Evolutionary conservation across 192 early-diverging fungal genomes (phyloP), one percentile per base, ranked within the genome.

Genomic region (Coemansia furcata): DNA sequence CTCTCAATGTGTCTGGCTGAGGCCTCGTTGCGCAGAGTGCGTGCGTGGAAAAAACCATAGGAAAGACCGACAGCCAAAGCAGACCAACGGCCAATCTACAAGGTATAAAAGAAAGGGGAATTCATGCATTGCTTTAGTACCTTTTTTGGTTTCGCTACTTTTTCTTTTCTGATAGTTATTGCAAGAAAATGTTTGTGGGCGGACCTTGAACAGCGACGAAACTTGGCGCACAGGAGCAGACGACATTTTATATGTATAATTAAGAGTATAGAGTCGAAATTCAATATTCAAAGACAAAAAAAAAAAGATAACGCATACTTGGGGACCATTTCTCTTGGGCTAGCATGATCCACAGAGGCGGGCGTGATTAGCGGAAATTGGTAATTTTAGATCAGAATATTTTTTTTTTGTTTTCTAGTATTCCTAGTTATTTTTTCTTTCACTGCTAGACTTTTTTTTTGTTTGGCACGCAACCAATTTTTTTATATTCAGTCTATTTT

Each of bases 161-260:
- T 35, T 21, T 17, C 6, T 29, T 23, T 39, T 10, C 15, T 42
- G 9, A 33, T 33, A 3, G 35, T 60, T 1, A 15, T 10, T 60
- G 12, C 36, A 21, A 36, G 37, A 47, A 21, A 47, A 47, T 47
- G 9, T 6, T 21, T 9, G 5, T 17, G 46, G 39, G 9, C 47
- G 58, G 72, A 83, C 80, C 80, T 83, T 83, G 76, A 78, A 83
- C 11, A 83, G 76, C 60, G 80, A 83, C 66, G 80, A 78, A 75
- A 83, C 76, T 69, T 83, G 69, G 64, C 80, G 75, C 42, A 83
- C 72, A 23, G 67, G 66, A 32, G 77, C 14, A 46, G 72, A 67
- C 72, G 68, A 71, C 30, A 62, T 59, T 64, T 46, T 32, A 42
- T 67, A 40, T 40, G 38, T 62, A 46, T 37, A 42, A 32, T 66